These are phyloP conservation scores for Posidonia australis DNA, from an alignment of 106 monocot species.

Conservation along the genomic window DNA sequence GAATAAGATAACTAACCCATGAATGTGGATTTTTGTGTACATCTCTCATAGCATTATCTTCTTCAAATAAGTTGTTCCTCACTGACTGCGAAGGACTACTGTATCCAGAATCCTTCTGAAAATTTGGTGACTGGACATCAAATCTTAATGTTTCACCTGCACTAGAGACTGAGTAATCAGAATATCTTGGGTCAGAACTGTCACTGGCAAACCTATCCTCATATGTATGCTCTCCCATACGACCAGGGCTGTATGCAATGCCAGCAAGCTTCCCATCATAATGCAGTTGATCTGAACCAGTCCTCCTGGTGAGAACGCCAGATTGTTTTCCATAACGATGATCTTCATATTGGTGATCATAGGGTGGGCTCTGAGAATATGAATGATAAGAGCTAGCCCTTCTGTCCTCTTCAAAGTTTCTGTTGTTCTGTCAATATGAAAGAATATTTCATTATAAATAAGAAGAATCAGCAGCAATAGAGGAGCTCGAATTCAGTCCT, in stretches of 20 bases:
- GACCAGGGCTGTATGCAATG: slow-evolving; percentile 56
- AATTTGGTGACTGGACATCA: slow-evolving; percentile 48
- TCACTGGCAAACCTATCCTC: slow-evolving; percentile 84
- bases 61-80: slow-evolving; percentile 37
- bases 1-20: too few relatives aligned
- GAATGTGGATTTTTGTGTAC: slow-evolving; percentile 16
- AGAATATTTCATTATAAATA: not conserved
- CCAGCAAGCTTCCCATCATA: slow-evolving; percentile 73
- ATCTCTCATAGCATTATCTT: slow-evolving; percentile 22
- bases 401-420: slow-evolving; percentile 18
- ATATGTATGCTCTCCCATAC: slow-evolving; percentile 20
- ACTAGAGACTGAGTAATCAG: slow-evolving; percentile 61
- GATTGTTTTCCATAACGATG: slow-evolving; percentile 64
- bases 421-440: slow-evolving; percentile 12
- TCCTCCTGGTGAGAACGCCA: slow-evolving; percentile 59
- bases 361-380: slow-evolving; percentile 33
- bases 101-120: slow-evolving; percentile 27
- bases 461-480: not conserved
- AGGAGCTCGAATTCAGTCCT: too few relatives aligned
- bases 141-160: slow-evolving; percentile 39
- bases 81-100: slow-evolving; percentile 33
- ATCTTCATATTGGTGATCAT: slow-evolving; percentile 43
- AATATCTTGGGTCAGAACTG: slow-evolving; percentile 42
- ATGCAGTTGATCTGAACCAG: slow-evolving; percentile 72
- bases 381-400: slow-evolving; percentile 33